These are phyloP conservation scores for Lipomyces kockii DNA, from an alignment of 805 yeast species.

Conservation along the genomic window DNA sequence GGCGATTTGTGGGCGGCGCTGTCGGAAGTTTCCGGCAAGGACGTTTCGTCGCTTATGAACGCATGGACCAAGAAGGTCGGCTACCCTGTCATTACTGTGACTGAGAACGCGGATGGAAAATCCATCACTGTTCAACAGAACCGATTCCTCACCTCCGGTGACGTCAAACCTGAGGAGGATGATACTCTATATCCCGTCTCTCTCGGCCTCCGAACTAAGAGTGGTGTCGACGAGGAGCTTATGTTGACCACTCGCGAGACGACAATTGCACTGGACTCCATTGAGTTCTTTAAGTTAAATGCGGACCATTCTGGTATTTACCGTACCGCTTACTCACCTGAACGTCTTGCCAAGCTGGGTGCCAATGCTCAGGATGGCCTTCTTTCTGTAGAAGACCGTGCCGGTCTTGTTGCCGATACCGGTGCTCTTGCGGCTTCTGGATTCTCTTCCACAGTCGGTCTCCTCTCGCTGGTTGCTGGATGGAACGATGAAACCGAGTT, in stretches of 20 bases:
- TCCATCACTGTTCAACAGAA: constrained; percentile 56
- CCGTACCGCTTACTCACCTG: constrained; percentile 60
- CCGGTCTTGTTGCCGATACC: constrained; percentile 67
- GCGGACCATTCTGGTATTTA: constrained; percentile 65
- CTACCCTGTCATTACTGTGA: constrained; percentile 67
- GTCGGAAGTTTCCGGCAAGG: constrained; percentile 63
- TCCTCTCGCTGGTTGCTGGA: constrained; percentile 54
- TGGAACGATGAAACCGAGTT: constrained; percentile 59
- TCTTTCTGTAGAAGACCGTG: constrained; percentile 63
- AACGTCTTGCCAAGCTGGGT: constrained; percentile 59
- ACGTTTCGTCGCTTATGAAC: constrained; percentile 63
- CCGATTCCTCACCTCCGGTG: constrained; percentile 68
- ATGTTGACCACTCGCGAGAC: constrained; percentile 58
- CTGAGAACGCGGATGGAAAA: constrained; percentile 44
- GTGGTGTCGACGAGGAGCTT: constrained; percentile 64
- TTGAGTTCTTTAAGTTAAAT: constrained; percentile 60
- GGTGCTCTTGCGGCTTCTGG: constrained; percentile 61
- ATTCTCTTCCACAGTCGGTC: constrained; percentile 53
- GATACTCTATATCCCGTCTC: constrained; percentile 59
- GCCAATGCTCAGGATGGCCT: constrained; percentile 56
- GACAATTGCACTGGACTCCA: constrained; percentile 51
- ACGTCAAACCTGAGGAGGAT: constrained; percentile 62
- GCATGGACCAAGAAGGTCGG: constrained; percentile 78
- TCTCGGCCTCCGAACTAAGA: constrained; percentile 57
- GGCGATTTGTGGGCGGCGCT: constrained; percentile 73